Evolutionary conservation across 2,329 filamentous ascomycete genomes (phyloP).

Genomic region (Xenoacremonium recifei): DNA sequence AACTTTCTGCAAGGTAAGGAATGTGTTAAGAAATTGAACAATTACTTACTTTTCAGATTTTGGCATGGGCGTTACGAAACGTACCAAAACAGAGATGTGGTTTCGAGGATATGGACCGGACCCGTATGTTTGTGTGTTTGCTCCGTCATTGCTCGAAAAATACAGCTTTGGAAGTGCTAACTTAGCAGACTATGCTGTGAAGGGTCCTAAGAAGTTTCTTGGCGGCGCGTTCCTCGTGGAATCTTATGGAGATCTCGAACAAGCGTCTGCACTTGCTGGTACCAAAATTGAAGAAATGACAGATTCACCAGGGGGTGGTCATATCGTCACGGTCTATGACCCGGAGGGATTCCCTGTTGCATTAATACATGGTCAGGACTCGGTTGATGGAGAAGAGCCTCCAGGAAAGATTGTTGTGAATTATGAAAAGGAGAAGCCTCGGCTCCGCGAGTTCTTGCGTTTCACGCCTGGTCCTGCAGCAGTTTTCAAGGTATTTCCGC

Average conservation of each 20-base stretch:
- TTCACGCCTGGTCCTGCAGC: slow-evolving; percentile 1
- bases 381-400: neutral
- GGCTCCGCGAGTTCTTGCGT: slow-evolving; percentile 1
- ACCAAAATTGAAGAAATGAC: neutral
- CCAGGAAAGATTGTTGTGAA: neutral
- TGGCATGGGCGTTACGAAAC: slow-evolving; percentile 9
- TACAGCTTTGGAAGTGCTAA: neutral
- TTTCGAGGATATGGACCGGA: slow-evolving; percentile 4
- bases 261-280: neutral
- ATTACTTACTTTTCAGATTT: no score
- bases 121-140: slow-evolving; percentile 2
- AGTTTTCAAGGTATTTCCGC: slow-evolving; percentile 3
- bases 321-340: neutral
- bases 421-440: neutral
- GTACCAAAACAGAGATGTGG: slow-evolving; percentile 1
- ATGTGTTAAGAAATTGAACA: no score
- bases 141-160: neutral
- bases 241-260: neutral
- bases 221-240: slow-evolving; percentile 4
- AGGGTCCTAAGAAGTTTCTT: slow-evolving; percentile 6
- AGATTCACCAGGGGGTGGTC: neutral
- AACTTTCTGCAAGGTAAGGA: neutral
- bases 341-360: neutral
- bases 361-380: neutral
- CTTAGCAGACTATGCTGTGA: neutral